These are phyloP conservation scores for Pestalotiopsis sp. DNA, from an alignment of 2,329 filamentous ascomycete genomes.

Conservation along the genomic window DNA sequence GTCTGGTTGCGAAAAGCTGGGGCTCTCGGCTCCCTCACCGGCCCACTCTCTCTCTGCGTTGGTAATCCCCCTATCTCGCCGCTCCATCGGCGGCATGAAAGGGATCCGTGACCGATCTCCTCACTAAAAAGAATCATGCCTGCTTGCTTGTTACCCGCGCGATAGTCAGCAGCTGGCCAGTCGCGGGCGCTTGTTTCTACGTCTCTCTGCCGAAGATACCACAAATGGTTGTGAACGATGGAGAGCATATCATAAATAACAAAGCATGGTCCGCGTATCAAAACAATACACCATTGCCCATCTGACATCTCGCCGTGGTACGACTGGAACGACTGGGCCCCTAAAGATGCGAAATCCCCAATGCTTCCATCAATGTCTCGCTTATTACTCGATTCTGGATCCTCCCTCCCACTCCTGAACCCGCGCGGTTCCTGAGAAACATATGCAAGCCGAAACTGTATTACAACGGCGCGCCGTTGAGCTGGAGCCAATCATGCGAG, in stretches of 20 bases:
- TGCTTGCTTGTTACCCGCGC: neutral
- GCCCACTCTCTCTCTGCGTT: neutral
- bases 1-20: neutral
- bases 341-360: neutral
- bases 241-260: neutral
- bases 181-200: neutral
- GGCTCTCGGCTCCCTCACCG: neutral
- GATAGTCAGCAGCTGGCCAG: neutral
- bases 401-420: neutral
- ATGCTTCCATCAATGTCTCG: neutral
- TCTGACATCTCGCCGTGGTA: neutral
- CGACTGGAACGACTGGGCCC: neutral
- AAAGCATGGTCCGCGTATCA: neutral
- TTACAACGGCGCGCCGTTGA: neutral
- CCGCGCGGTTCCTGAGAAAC: neutral
- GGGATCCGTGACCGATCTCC: neutral
- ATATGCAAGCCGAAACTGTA: neutral
- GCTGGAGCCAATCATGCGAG: neutral
- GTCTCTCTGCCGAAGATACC: neutral
- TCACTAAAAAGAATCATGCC: neutral
- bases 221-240: neutral
- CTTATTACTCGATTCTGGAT: neutral
- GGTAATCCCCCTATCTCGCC: neutral
- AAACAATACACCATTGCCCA: neutral
- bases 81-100: neutral